These are phyloP conservation scores for Asterella californica DNA, from an alignment of 225 moss, liverwort and hornwort species.

Conservation along the genomic window DNA sequence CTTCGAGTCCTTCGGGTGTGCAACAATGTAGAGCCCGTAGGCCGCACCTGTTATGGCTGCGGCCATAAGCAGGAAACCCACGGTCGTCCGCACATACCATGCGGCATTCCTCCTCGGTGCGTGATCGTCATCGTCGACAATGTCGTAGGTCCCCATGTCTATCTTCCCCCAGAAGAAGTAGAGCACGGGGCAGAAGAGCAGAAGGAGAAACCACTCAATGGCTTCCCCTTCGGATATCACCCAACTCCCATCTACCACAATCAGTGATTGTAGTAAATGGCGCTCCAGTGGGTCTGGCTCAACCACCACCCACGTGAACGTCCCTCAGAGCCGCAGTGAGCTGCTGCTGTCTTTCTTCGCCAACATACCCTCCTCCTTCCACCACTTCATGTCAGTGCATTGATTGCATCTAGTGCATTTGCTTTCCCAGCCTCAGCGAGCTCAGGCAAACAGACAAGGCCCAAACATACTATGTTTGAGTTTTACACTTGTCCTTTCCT, in stretches of 20 bases:
- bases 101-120: conserved; percentile 8
- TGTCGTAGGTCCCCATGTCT: conserved; percentile 24
- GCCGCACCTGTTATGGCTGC: conserved; percentile 35
- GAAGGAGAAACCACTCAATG: conserved; percentile 24
- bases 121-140: conserved; percentile 13
- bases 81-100: conserved; percentile 20
- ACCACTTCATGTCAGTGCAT: conserved; percentile 17
- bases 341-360: not conserved
- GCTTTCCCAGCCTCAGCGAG: not conserved
- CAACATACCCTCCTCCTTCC: conserved; percentile 15
- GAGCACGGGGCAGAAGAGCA: conserved; percentile 18
- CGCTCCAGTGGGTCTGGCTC: conserved; percentile 13
- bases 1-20: conserved; percentile 28
- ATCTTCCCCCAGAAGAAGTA: conserved; percentile 24
- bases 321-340: conserved; percentile 4
- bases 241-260: conserved; percentile 22
- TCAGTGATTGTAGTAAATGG: conserved; percentile 14
- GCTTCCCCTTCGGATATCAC: conserved; percentile 25
- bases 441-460: not conserved
- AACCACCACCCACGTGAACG: conserved; percentile 4
- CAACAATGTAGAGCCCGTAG: conserved; percentile 32
- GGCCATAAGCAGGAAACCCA: conserved; percentile 28
- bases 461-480: not conserved
- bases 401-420: not conserved
- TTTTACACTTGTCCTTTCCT: conserved; percentile 8